Evolutionary conservation across 768 basidiomycete genomes (phyloP), one percentile per base, ranked within the genome.

Genomic region (Plicaturopsis crispa): DNA sequence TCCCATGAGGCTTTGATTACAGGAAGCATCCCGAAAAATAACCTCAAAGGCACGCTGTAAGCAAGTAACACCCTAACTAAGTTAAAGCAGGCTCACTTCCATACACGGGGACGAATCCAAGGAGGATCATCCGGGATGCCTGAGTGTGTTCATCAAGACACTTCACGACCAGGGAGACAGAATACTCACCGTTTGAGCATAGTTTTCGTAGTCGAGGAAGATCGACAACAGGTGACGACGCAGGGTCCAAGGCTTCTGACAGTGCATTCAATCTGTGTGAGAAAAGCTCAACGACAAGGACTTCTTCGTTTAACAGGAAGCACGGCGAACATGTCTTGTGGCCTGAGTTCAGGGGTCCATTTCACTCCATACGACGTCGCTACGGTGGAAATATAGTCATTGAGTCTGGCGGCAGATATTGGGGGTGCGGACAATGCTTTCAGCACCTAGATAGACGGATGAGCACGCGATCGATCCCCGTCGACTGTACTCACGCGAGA

Each of bases 101-200:
- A 88, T 48, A 84, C 66, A 31, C 81, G 69, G 20, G 84, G 81
- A 30, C 85, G 72, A 45, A 87, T 64, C 82, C 84, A 87, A 4
- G 69, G 60, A 31, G 85, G 85, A 48, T 81, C 69, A 47, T 83
- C 75, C 35, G 84, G 81, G 33, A 87, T 71, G 41, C 84, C 84
- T 87, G 43, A n/a, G n/a, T n/a, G n/a, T n/a, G n/a, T n/a, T n/a
- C n/a, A n/a, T n/a, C n/a, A n/a, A n/a, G n/a, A n/a, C n/a, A n/a
- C n/a, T n/a, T n/a, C n/a, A n/a, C n/a, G n/a, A n/a, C n/a, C n/a
- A n/a, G n/a, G n/a, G n/a, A n/a, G n/a, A n/a, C n/a, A n/a, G n/a
- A 35, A 36, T 28, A 51, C 67, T 31, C 61, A 84, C 85, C 85
- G 46, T 68, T 70, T 20, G 67, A 55, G 53, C 82, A 84, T 22